phyloP scores from a whole-genome alignment of 331 rosid genomes.

The Rosa hybrid region DNA sequence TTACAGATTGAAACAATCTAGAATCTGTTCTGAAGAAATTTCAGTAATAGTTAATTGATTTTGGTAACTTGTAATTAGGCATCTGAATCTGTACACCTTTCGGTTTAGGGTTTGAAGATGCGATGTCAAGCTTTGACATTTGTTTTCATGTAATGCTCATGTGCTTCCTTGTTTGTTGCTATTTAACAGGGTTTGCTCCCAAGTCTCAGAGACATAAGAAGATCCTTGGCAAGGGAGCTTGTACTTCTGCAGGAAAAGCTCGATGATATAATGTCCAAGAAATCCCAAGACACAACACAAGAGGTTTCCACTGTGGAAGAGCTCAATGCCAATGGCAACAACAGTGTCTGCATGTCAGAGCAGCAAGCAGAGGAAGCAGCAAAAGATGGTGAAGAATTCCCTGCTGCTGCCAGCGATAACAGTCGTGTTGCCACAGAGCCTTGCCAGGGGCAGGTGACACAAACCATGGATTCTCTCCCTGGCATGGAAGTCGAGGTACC shows the following conservation, averaged over 20 bases:
- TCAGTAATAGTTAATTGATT: neutral
- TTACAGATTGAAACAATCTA: neutral
- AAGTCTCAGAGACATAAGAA: conserved; percentile 65
- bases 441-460: conserved; percentile 11
- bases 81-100: neutral
- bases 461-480: neutral
- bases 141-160: neutral
- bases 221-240: conserved; percentile 84
- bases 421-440: neutral
- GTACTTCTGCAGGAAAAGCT: conserved; percentile 65
- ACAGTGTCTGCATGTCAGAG: conserved; percentile 14
- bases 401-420: conserved; percentile 1
- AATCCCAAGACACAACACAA: conserved; percentile 25
- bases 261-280: conserved; percentile 37
- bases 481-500: neutral
- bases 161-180: neutral
- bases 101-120: neutral
- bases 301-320: conserved; percentile 21
- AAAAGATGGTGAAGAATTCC: neutral
- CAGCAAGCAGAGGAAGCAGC: conserved; percentile 20
- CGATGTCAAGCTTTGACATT: neutral
- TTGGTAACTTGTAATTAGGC: neutral
- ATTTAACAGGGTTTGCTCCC: conserved; percentile 64
- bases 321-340: neutral
- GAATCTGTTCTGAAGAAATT: neutral